These are phyloP conservation scores for Crithidia bombi DNA, from an alignment of 208 protist genomes.

Conservation along the genomic window DNA sequence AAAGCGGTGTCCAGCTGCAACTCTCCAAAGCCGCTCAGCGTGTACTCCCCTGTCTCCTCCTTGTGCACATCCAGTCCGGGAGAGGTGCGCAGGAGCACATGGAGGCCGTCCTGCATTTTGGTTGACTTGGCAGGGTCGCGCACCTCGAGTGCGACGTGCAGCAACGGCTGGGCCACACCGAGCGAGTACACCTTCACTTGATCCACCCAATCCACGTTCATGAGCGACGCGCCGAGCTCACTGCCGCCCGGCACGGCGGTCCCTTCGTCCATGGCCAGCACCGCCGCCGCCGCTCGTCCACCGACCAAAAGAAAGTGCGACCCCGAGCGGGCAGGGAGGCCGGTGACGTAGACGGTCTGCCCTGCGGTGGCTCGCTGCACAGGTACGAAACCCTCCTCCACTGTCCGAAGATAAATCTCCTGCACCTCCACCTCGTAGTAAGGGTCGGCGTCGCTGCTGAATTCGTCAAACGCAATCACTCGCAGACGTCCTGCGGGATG, in stretches of 20 bases:
- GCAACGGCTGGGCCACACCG: slow-evolving; percentile 40
- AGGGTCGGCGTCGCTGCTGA: slow-evolving; percentile 68
- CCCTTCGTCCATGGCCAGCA: slow-evolving; percentile 41
- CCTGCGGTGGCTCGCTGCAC: slow-evolving; percentile 59
- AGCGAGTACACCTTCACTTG: slow-evolving; percentile 48
- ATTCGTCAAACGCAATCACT: slow-evolving; percentile 71
- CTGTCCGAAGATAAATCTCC: slow-evolving; percentile 51
- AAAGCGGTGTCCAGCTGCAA: slow-evolving; percentile 99
- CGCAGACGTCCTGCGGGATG: neutral
- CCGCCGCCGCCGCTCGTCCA: slow-evolving; percentile 41
- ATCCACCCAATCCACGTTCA: slow-evolving; percentile 49
- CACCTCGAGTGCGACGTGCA: slow-evolving; percentile 98
- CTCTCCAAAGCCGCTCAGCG: slow-evolving; percentile 98
- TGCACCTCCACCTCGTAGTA: slow-evolving; percentile 54
- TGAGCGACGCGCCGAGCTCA: neutral
- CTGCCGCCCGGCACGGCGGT: neutral
- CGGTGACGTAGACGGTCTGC: slow-evolving; percentile 72
- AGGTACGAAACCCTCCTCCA: slow-evolving; percentile 52
- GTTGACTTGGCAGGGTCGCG: slow-evolving; percentile 95
- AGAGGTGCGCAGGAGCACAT: slow-evolving; percentile 92
- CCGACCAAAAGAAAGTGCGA: slow-evolving; percentile 68
- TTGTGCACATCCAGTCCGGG: slow-evolving; percentile 90
- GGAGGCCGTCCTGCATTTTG: slow-evolving; percentile 94
- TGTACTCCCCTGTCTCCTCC: slow-evolving; percentile 98
- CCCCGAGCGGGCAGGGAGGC: slow-evolving; percentile 50